A percentile compares a stretch with the other conserved stretches of the same genome.
phyloP scores from a whole-genome alignment of 495 filamentous ascomycete genomes.

The Daldinia caldariorum region DNA sequence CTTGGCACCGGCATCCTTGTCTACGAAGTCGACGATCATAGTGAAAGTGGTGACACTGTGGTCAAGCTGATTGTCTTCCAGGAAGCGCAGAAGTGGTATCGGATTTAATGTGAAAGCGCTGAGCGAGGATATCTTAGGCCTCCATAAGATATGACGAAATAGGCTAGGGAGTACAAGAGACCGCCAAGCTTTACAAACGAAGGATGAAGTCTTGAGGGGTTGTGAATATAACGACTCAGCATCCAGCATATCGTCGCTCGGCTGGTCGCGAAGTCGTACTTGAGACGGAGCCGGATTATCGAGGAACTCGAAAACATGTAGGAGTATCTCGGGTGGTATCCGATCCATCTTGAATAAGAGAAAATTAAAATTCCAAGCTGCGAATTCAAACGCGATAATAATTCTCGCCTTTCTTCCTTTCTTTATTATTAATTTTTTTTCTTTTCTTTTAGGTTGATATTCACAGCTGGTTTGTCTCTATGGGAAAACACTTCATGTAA shows the following conservation, averaged over 20 bases:
- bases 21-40: constrained; percentile 40
- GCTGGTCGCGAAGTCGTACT: constrained; percentile 52
- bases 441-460: background rate
- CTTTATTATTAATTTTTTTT: too few species aligned
- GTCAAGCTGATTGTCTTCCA: constrained; percentile 46
- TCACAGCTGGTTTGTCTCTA: background rate
- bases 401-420: background rate
- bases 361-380: background rate
- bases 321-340: constrained; percentile 56
- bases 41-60: constrained; percentile 50
- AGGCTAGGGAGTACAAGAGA: constrained; percentile 50
- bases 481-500: background rate
- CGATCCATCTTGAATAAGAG: constrained; percentile 39
- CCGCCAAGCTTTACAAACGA: constrained; percentile 56
- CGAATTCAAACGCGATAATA: background rate
- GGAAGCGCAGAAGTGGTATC: constrained; percentile 48
- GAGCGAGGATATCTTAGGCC: constrained; percentile 40
- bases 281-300: constrained; percentile 50
- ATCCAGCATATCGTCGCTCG: constrained; percentile 43
- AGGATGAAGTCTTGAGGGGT: constrained; percentile 53
- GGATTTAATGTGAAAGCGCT: constrained; percentile 41
- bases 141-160: constrained; percentile 56
- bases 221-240: constrained; percentile 25
- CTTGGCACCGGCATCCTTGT: constrained; percentile 26
- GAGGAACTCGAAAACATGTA: constrained; percentile 52